Base-by-base conservation (phyloP, 805 yeast genomes). In the Barnettozyma salicaria region DNA sequence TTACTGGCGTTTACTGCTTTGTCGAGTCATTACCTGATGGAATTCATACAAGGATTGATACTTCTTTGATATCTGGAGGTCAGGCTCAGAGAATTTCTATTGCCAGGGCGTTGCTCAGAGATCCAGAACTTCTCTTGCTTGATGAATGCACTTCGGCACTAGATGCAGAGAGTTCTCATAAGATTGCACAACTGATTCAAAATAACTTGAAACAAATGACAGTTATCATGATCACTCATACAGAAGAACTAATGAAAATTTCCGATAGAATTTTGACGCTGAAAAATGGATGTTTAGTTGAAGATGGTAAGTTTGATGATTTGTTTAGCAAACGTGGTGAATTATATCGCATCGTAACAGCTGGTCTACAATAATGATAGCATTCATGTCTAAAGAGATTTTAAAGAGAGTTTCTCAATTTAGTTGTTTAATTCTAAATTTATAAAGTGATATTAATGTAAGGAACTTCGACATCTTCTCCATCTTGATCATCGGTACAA, bases 381-480 rank as follows among this genome's bases (percentile, higher is more conserved):
- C 10, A 7, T 6, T 16, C 22, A 25, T 11, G n/a, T 5, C 12
- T 24, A 32, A 12, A 2, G 22, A 21, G 14, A 11, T 10, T 31
- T 14, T 23, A 8, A 11, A 26, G 20, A 19, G 16, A 30, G 19
- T 19, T 8, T 9, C 2, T 32, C n/a, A n/a, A n/a, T n/a, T n/a
- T n/a, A n/a, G n/a, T n/a, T n/a, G n/a, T n/a, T n/a, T n/a, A n/a
- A n/a, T n/a, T 19, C 24, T 21, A 30, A 23, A 26, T 16, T 53
- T 51, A 66, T 48, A 78, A 53, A 49, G 71, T 74, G 40, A 89
- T 74, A 39, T 84, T 77, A 43, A 89, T 74, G 57, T 76, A 88
- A 22, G 98, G 98, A 45, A 88, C 86, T 52, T 89, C 97, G 16
- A 88, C 96, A 58, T 92, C 98, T 58, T 92, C 97, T 24, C 90